phyloP scores from a whole-genome alignment of 2,329 filamentous ascomycete genomes.

The Talaromyces sp. region DNA sequence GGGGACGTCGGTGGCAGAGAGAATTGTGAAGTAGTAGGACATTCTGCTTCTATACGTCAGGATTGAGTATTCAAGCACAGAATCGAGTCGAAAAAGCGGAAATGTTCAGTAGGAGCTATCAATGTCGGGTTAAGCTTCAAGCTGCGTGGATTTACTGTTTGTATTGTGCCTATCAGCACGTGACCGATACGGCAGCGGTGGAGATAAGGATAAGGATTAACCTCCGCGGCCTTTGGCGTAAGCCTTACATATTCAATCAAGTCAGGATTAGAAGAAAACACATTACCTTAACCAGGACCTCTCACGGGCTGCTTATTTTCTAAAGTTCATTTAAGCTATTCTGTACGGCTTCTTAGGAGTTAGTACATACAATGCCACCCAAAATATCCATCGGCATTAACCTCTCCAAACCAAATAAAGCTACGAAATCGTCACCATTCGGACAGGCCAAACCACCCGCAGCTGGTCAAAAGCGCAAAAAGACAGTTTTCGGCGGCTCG shows the following conservation, averaged over 20 bases:
- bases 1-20: slow-evolving; percentile 92
- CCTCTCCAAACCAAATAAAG: slow-evolving; percentile 29
- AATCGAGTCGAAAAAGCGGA: neutral
- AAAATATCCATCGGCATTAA: slow-evolving; percentile 44
- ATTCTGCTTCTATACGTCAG: slow-evolving; percentile 49
- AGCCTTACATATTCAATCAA: neutral
- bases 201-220: slow-evolving; percentile 8
- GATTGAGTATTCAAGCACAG: neutral
- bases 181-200: slow-evolving; percentile 4
- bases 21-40: slow-evolving; percentile 98
- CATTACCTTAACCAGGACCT: neutral
- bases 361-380: slow-evolving; percentile 32
- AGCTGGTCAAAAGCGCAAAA: slow-evolving; percentile 46
- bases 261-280: neutral
- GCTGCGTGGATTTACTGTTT: slow-evolving; percentile 5
- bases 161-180: slow-evolving; percentile 14
- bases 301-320: no score
- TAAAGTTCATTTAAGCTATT: no score
- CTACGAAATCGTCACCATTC: slow-evolving; percentile 20
- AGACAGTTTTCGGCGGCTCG: slow-evolving; percentile 44
- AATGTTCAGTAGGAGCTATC: neutral
- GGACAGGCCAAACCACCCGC: slow-evolving; percentile 24
- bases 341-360: no score
- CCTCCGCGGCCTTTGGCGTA: slow-evolving; percentile 3
- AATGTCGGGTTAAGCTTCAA: slow-evolving; percentile 6